These are phyloP conservation scores for Lagenidium giganteum DNA, from an alignment of 352 stramenopile genomes.

Conservation along the genomic window DNA sequence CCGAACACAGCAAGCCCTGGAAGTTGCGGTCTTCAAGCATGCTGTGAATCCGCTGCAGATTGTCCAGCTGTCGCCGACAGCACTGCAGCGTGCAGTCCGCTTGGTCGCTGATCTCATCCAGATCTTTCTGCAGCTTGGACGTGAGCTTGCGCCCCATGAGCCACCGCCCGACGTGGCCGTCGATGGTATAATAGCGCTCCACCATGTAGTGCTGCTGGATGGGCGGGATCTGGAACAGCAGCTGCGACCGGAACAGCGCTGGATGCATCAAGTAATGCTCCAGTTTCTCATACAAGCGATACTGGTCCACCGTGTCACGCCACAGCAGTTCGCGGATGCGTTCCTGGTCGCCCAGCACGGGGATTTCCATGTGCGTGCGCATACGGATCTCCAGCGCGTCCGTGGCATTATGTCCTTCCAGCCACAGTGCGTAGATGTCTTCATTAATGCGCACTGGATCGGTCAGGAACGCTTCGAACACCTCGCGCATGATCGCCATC, in stretches of 20 bases:
- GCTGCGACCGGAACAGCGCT: constrained; percentile 69
- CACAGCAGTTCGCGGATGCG: constrained; percentile 67
- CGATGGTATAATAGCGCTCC: constrained; percentile 74
- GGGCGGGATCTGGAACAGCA: constrained; percentile 79
- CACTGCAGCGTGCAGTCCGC: constrained; percentile 63
- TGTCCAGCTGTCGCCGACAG: constrained; percentile 74
- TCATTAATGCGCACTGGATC: constrained; percentile 77
- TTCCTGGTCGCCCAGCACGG: constrained; percentile 41
- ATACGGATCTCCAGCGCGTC: constrained; percentile 51
- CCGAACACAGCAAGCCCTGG: constrained; percentile 36
- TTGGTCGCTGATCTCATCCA: constrained; percentile 78
- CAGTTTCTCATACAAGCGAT: constrained; percentile 79
- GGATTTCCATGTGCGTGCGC: constrained; percentile 35
- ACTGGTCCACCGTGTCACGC: constrained; percentile 80
- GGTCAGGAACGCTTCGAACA: constrained; percentile 80
- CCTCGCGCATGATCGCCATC: constrained; percentile 74
- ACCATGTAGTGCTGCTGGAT: constrained; percentile 79
- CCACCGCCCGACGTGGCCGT: constrained; percentile 63
- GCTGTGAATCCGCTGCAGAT: constrained; percentile 67
- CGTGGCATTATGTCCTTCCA: constrained; percentile 61
- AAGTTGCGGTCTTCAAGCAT: constrained; percentile 80
- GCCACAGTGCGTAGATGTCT: constrained; percentile 73
- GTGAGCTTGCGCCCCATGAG: constrained; percentile 79
- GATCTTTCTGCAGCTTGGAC: constrained; percentile 77
- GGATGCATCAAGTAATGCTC: constrained; percentile 81